Percentiles rank a stretch among this genome's conserved stretches.
Evolutionary conservation across 1,139 yeast species (phyloP).

Genomic region (Zygoascus hellenicus): DNA sequence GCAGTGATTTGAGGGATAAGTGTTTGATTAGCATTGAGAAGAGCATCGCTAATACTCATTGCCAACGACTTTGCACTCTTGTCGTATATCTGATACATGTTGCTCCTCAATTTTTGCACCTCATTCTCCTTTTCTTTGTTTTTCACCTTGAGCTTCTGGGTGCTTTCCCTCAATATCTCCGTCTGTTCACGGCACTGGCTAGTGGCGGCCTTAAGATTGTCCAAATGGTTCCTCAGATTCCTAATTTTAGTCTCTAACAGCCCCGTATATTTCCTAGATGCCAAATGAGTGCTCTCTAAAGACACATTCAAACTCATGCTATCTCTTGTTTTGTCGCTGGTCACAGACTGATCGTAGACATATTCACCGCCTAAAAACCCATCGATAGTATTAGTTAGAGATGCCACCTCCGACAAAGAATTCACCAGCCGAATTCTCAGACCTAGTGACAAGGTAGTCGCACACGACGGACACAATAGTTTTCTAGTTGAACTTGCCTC

Average conservation of each 20-base stretch:
- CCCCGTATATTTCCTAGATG: conserved; percentile 10
- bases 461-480: conserved; percentile 29
- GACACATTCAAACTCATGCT: neutral
- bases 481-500: conserved; percentile 15
- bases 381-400: conserved; percentile 21
- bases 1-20: conserved; percentile 7
- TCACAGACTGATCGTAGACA: conserved; percentile 4
- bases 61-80: conserved; percentile 10
- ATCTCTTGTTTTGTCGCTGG: neutral
- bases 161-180: conserved; percentile 5
- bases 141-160: conserved; percentile 9
- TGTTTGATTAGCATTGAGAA: neutral
- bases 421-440: conserved; percentile 29
- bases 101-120: conserved; percentile 4
- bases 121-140: conserved; percentile 10
- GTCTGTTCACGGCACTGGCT: conserved; percentile 9
- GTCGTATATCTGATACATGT: conserved; percentile 8
- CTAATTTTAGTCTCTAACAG: conserved; percentile 12
- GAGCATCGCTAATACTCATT: neutral
- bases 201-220: conserved; percentile 9
- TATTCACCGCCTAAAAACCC: conserved; percentile 15
- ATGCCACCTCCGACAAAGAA: conserved; percentile 24
- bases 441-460: conserved; percentile 24
- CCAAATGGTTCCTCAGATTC: conserved; percentile 8
- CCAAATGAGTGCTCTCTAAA: neutral